These are phyloP conservation scores for Eutypa lata DNA, from an alignment of 2,329 filamentous ascomycete genomes.

Conservation along the genomic window DNA sequence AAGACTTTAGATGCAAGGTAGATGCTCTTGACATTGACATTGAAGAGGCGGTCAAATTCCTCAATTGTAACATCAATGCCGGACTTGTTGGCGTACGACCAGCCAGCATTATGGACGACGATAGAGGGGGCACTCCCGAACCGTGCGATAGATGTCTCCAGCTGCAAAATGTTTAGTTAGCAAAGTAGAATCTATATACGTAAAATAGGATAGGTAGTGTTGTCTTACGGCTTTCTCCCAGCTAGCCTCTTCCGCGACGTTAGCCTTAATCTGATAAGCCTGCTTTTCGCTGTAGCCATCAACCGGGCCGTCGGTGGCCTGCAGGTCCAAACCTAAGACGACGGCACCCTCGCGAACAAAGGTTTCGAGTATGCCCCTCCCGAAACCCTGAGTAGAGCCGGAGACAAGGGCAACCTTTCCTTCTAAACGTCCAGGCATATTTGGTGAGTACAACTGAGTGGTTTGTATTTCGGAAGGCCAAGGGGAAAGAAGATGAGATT, in stretches of 20 bases:
- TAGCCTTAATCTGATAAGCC: background rate
- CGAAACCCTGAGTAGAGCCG: background rate
- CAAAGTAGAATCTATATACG: background rate
- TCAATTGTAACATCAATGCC: background rate
- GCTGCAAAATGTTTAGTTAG: background rate
- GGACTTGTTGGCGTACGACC: background rate
- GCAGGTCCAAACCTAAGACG: background rate
- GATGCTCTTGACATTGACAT: background rate
- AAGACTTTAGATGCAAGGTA: background rate
- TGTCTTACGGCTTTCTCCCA: background rate
- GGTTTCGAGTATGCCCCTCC: background rate
- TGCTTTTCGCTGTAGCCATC: background rate
- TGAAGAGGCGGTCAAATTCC: background rate
- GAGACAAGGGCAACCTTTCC: background rate
- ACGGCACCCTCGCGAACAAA: background rate
- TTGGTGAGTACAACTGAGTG: background rate
- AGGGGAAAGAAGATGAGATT: background rate
- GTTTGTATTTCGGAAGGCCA: background rate
- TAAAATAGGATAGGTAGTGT: too few relatives aligned
- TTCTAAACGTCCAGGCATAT: background rate
- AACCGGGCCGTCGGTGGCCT: background rate
- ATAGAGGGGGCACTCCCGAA: background rate
- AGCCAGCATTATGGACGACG: background rate
- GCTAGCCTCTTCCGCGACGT: background rate
- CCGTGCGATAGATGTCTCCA: background rate